Percentiles rank a stretch among this genome's conserved stretches.
Conservation (phyloP, 306 rosid species). For the Lagenaria siceraria region DNA sequence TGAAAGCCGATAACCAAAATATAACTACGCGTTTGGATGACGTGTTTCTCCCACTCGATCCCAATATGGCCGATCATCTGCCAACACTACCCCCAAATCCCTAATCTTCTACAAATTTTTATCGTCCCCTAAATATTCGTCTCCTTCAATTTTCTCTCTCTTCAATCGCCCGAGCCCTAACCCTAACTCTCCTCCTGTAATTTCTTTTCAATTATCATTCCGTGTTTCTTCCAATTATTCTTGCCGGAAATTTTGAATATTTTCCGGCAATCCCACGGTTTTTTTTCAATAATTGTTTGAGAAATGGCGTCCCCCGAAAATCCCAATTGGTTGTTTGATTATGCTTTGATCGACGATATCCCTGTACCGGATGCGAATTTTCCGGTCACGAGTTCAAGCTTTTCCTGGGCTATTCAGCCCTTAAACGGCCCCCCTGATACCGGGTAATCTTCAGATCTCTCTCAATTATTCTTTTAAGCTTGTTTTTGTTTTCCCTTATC, state of each 20-base stretch:
- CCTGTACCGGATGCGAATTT: constrained; percentile 51
- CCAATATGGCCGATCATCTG: not conserved
- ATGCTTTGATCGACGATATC: constrained; percentile 60
- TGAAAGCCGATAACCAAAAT: not conserved
- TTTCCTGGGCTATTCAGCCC: constrained; percentile 57
- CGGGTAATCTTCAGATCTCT: constrained; percentile 28
- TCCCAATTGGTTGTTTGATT: constrained; percentile 79
- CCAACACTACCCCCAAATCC: not conserved
- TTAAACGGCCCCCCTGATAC: constrained; percentile 30
- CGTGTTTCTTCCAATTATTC: not conserved
- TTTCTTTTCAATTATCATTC: not conserved
- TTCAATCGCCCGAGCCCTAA: not conserved
- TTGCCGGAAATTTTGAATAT: not conserved
- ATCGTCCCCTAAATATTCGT: not conserved
- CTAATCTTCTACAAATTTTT: not conserved
- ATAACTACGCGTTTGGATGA: not conserved
- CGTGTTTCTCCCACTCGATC: not conserved
- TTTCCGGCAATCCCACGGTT: not conserved
- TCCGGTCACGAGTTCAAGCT: constrained; percentile 36
- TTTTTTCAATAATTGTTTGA: not conserved
- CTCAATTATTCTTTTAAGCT: not conserved
- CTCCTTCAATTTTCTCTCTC: not conserved
- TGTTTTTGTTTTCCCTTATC: not conserved
- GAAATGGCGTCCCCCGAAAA: constrained; percentile 86
- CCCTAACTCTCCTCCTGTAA: not conserved